These are phyloP conservation scores for Stagonosporopsis chrysanthemi DNA, from an alignment of 2,329 filamentous ascomycete genomes.

Conservation along the genomic window DNA sequence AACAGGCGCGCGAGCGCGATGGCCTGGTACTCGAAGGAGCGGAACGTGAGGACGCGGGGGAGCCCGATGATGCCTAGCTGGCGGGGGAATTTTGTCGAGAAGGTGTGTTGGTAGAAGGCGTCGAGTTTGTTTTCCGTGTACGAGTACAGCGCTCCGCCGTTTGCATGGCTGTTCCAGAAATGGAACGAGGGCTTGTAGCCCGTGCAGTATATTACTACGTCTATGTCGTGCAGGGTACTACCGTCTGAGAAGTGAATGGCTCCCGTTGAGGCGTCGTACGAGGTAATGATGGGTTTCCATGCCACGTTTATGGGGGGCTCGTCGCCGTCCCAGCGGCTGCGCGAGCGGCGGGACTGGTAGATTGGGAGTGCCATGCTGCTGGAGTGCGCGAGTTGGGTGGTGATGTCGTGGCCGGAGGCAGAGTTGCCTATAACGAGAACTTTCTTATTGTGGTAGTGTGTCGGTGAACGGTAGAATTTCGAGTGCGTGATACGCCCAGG, in stretches of 20 bases:
- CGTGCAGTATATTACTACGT: conserved; percentile 45
- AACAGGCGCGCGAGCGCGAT: conserved; percentile 61
- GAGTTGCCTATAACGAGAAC: conserved; percentile 43
- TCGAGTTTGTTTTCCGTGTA: conserved; percentile 56
- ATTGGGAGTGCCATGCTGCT: conserved; percentile 53
- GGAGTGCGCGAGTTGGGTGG: conserved; percentile 29
- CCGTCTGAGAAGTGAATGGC: conserved; percentile 39
- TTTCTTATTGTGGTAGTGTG: conserved; percentile 21
- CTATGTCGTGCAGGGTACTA: conserved; percentile 31
- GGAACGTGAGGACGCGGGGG: conserved; percentile 60
- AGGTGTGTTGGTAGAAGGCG: conserved; percentile 51
- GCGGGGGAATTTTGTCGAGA: conserved; percentile 53
- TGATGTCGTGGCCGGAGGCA: conserved; percentile 44
- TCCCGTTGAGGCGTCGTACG: conserved; percentile 44
- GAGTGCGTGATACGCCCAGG: conserved; percentile 55
- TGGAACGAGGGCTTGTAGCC: conserved; percentile 54
- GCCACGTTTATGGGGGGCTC: conserved; percentile 56
- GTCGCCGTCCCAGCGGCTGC: conserved; percentile 60
- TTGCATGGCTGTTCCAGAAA: conserved; percentile 59
- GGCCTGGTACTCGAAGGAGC: conserved; percentile 65
- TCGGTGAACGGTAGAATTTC: conserved; percentile 43
- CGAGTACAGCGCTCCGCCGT: conserved; percentile 57
- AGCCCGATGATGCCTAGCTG: conserved; percentile 60
- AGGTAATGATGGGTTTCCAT: conserved; percentile 63
- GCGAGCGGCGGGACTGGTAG: conserved; percentile 61